Conservation (phyloP, 208 protist genomes). For the Trypanosoma theileri region DNA sequence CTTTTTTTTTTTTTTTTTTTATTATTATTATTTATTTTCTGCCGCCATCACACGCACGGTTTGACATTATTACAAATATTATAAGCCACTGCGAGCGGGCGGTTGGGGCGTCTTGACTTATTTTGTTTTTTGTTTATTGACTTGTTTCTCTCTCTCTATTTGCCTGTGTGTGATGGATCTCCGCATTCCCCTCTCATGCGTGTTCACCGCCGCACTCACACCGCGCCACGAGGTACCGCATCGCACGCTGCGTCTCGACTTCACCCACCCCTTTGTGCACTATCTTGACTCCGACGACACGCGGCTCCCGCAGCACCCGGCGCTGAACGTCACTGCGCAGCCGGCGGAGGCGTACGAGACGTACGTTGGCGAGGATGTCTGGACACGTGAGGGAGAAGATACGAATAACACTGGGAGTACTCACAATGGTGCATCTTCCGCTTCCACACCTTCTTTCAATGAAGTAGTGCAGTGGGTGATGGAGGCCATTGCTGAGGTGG, state of each 20-base stretch:
- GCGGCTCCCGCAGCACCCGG: constrained; percentile 56
- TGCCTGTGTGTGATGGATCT: constrained; percentile 35
- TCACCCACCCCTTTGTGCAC: constrained; percentile 45
- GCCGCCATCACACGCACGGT: too few species aligned
- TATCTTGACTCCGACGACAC: constrained; percentile 84
- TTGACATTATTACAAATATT: too few species aligned
- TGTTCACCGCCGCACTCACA: constrained; percentile 35
- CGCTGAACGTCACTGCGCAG: constrained; percentile 32
- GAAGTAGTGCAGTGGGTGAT: constrained; percentile 63
- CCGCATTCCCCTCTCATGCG: constrained; percentile 59
- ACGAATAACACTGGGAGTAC: neutral
- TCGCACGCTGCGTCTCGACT: constrained; percentile 41
- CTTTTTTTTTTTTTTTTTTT: too few species aligned
- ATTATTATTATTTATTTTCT: too few species aligned
- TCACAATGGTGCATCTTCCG: neutral
- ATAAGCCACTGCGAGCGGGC: too few species aligned
- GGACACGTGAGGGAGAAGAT: constrained; percentile 17
- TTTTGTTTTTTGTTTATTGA: too few species aligned
- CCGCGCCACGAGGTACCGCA: constrained; percentile 54
- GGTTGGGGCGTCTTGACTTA: too few species aligned
- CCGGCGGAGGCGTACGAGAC: constrained; percentile 72
- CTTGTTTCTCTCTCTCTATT: too few species aligned
- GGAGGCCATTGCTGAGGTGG: constrained; percentile 13
- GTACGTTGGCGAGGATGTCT: constrained; percentile 82
- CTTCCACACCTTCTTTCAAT: constrained; percentile 31